These are phyloP conservation scores for Nakataea oryzae DNA, from an alignment of 2,329 filamentous ascomycete genomes.

Conservation along the genomic window DNA sequence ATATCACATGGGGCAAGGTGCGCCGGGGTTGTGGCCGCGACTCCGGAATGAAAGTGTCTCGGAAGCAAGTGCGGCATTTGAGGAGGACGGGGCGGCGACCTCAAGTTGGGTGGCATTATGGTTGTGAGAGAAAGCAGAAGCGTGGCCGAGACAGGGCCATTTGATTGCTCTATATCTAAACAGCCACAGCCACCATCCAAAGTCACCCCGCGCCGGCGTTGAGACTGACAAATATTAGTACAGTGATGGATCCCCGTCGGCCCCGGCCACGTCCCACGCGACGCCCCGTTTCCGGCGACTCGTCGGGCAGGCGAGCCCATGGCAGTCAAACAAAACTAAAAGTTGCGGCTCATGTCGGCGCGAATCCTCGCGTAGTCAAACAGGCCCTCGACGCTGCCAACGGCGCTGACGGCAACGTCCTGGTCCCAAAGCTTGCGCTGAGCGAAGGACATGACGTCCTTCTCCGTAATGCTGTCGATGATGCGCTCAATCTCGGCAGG, in stretches of 20 bases:
- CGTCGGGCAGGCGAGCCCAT: neutral
- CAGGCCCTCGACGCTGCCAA: conserved; percentile 83
- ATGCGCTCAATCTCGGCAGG: conserved; percentile 91
- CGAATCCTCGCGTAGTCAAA: conserved; percentile 52
- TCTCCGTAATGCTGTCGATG: conserved; percentile 81
- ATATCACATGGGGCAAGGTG: neutral
- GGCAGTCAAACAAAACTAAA: conserved; percentile 11
- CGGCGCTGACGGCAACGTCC: conserved; percentile 86
- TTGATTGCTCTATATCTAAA: conserved; percentile 21
- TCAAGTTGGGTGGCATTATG: neutral
- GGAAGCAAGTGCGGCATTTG: neutral
- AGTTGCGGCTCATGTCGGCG: conserved; percentile 25
- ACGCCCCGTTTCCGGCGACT: conserved; percentile 3
- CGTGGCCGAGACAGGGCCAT: conserved; percentile 5
- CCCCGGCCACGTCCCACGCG: neutral
- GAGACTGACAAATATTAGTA: conserved; percentile 20
- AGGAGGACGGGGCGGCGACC: neutral
- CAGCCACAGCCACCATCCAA: conserved; percentile 16
- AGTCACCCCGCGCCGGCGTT: conserved; percentile 27
- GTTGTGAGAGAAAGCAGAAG: neutral
- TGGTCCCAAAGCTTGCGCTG: conserved; percentile 95
- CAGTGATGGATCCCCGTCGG: conserved; percentile 9
- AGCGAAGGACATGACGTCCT: conserved; percentile 95
- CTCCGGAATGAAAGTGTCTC: neutral
- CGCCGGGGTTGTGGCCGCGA: neutral